Base-by-base conservation (phyloP, 345 rosid genomes). In the Ailanthus altissimus region DNA sequence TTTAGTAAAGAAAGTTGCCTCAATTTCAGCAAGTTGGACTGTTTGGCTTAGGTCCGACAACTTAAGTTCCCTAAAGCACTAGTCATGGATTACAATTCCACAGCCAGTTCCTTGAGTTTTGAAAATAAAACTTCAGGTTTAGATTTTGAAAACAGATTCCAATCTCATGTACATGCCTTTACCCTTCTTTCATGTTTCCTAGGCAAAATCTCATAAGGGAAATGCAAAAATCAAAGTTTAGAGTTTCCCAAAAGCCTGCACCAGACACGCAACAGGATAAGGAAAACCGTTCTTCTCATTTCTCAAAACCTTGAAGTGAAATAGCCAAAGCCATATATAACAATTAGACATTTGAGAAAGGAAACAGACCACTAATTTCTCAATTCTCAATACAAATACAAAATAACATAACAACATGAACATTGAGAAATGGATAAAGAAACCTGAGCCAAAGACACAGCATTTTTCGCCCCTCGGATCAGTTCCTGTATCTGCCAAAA, bases 361-460 rank as follows among this genome's bases (percentile, higher is more conserved):
- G 64, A 81, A 70, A 40, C 18, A 47, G 43, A 58, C 68, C 76
- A 75, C 6, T 36, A 49, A 40, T 75, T 63, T 58, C 67, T 67
- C 77, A 72, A 43, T 68, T 72, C 43, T 57, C 65, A 56, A 75
- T 42, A 63, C 38, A 26, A 32, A 54, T 49, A 70, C 9, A 68
- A 72, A 70, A 70, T 25, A 46, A 77, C 38, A 76, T 42, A 61
- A 16, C n/a, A 60, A 77, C 20, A 62, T 49, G 20, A 74, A 50
- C 73, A 57, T 69, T 62, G 70, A 50, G 45, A 78, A 75, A 25
- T 25, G 77, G 58, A 58, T 73, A 72, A 45, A 18, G 79, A 84
- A 82, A 96, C 97, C 98, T 96, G 98, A 80, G 98, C 99, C 50
- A 96, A 87, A 59, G 99, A 96, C 85, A 91, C 43, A 45, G 89